These are phyloP conservation scores for Penicillium fimorum DNA, from an alignment of 495 filamentous ascomycete species.

Conservation along the genomic window DNA sequence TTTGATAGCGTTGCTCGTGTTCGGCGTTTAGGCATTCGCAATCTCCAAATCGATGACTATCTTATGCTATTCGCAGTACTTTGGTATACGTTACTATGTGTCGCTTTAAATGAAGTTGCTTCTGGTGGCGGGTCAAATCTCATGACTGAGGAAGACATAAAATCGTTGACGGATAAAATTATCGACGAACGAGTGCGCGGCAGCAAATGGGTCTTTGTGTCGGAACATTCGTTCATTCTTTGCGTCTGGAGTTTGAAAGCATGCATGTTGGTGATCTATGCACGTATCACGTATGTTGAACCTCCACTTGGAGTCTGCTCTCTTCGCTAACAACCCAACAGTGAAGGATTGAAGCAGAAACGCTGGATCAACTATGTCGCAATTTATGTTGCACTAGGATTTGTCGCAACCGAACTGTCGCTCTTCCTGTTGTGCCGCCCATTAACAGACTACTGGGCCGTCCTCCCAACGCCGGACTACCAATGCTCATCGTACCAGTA, in stretches of 20 bases:
- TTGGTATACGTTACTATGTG: constrained; percentile 56
- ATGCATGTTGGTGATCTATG: constrained; percentile 57
- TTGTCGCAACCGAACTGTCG: constrained; percentile 59
- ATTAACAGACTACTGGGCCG: constrained; percentile 60
- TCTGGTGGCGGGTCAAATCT: constrained; percentile 56
- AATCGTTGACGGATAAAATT: constrained; percentile 36
- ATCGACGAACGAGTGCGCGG: constrained; percentile 46
- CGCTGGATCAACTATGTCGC: constrained; percentile 46
- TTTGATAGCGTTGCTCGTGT: constrained; percentile 45
- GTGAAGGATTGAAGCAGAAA: constrained; percentile 39
- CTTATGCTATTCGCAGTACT: constrained; percentile 48
- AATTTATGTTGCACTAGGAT: constrained; percentile 56
- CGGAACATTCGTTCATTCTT: constrained; percentile 53
- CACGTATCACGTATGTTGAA: constrained; percentile 45
- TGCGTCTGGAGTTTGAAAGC: constrained; percentile 51
- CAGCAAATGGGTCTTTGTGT: constrained; percentile 58
- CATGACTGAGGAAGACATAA: constrained; percentile 41
- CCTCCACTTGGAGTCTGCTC: not conserved
- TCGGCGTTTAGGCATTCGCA: constrained; percentile 43
- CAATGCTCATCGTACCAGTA: constrained; percentile 54
- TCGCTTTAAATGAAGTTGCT: constrained; percentile 51
- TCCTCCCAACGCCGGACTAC: constrained; percentile 43
- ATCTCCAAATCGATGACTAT: constrained; percentile 52
- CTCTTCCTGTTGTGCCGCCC: constrained; percentile 65
- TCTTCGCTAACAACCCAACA: constrained; percentile 16